Base-by-base conservation (phyloP, 2,329 filamentous ascomycete genomes). In the Nemania bipapillata region DNA sequence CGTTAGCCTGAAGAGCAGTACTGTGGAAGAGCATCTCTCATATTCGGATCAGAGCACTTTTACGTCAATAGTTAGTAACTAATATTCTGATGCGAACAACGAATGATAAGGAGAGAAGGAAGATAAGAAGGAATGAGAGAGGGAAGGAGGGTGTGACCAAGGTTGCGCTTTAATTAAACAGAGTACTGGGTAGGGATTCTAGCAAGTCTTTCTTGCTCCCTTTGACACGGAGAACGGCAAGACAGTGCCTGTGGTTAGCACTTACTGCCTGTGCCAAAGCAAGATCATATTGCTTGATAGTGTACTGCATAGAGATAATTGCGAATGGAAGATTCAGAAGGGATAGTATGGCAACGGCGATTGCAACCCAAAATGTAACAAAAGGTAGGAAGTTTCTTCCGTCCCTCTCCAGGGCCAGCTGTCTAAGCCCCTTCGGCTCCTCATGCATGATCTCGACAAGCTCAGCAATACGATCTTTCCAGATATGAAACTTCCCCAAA, bases 371-470 rank as follows among this genome's bases (percentile, higher is more conserved):
- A 24, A 70, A 70, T 1, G 65, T 65, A 32, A 62, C 15, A n/a
- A 65, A 70, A 3, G 59, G 68, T n/a, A 65, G 15, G n/a, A 65
- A 52, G 17, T 68, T 68, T 17, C 68, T 52, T 26, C 68, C 68
- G 17, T 65, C 56, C 15, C 42, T 62, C 30, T 68, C 68, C 9
- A 70, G 49, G 15, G 42, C 55, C 2, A 70, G 47, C 45, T 70
- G 65, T 28, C 55, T 60, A 11, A 68, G 24, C 7, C 64, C 68
- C 42, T 63, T 64, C 4, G 68, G 68, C 57, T 64, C 53, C 35
- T 67, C 68, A n/a, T 65, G 68, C 68, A 72, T 69, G 45, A 70
- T 47, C 47, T 69, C 47, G 45, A 72, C 63, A 30, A 59, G 40
- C 17, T 69, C 66, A 8, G 57, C 62, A 17, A 65, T 58, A 15